Evolutionary conservation across 306 rosid genomes (phyloP).

Genomic region (Cercis canadensis): DNA sequence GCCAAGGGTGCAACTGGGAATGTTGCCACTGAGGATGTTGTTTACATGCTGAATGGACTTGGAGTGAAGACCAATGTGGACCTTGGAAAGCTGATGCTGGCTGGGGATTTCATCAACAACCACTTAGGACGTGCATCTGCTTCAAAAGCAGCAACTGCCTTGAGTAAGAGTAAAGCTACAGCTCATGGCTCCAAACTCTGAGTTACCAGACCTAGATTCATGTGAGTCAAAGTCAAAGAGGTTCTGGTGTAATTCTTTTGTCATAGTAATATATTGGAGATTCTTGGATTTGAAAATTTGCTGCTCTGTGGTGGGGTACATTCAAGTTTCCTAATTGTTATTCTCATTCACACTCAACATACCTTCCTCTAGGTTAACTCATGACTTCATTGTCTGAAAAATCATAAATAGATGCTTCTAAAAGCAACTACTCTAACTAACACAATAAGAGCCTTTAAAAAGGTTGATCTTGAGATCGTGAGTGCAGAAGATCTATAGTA

Average conservation of each 20-base stretch:
- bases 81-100: conserved; percentile 72
- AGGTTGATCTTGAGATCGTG: conserved; percentile 4
- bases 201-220: conserved; percentile 44
- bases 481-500: conserved; percentile 23
- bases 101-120: conserved; percentile 81
- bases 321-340: no score
- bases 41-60: conserved; percentile 84
- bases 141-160: conserved; percentile 78
- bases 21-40: conserved; percentile 94
- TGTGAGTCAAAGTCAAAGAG: no score
- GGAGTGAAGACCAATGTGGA: conserved; percentile 79
- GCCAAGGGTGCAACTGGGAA: conserved; percentile 95
- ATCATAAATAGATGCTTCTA: no score
- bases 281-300: no score
- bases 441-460: conserved; percentile 35
- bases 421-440: conserved; percentile 30
- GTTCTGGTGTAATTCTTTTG: no score
- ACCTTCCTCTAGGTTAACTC: no score
- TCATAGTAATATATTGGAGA: no score
- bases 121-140: conserved; percentile 80
- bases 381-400: no score
- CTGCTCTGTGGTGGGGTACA: no score
- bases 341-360: no score
- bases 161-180: conserved; percentile 50
- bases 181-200: conserved; percentile 67